Evolutionary conservation across 345 rosid genomes (phyloP), one percentile per base, ranked within the genome.

Genomic region (Citrus australasica): DNA sequence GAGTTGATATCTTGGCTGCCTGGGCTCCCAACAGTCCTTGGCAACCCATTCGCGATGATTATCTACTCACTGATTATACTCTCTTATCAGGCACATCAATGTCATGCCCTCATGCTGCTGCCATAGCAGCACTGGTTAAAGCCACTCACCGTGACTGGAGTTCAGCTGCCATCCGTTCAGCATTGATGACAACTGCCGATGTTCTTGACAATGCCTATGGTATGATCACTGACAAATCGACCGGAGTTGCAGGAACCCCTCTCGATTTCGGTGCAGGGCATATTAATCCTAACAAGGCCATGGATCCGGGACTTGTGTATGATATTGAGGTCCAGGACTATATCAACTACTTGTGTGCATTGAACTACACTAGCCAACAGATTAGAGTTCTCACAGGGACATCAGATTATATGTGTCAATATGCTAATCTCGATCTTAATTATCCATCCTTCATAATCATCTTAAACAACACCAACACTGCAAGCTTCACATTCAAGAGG

Each of bases 231-330:
- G 89, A 86, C 51, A 83, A 81, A 87, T 82, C 78, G 19, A 78
- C 80, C 0, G 78, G 69, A 55, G 82, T 68, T 33, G 76, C 82
- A 0, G 89, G 84, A 11, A 86, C 87, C 6, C 87, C 92, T 32
- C 89, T 88, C 22, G 83, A 87, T 69, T 88, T 79, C 5, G 88
- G 90, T 8, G 82, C 90, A 17, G 92, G 92, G 17, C 90, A 86
- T 53, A 42, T 86, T 13, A 79, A 86, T 68, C 89, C 86, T 0
- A 81, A 81, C 62, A 85, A 78, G 48, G 88, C 87, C 51, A 56
- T 80, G 76, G 86, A 88, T 59, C 93, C 89, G 0, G 85, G 88
- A 13, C 86, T 90, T 19, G 82, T 88, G 9, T 88, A 88, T 33
- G 88, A 90, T 56, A 35, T 4, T 11, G 79, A 66, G n/a, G 71